Conservation (phyloP, 2,329 filamentous ascomycete genomes). For the Tetracladium maxilliforme region DNA sequence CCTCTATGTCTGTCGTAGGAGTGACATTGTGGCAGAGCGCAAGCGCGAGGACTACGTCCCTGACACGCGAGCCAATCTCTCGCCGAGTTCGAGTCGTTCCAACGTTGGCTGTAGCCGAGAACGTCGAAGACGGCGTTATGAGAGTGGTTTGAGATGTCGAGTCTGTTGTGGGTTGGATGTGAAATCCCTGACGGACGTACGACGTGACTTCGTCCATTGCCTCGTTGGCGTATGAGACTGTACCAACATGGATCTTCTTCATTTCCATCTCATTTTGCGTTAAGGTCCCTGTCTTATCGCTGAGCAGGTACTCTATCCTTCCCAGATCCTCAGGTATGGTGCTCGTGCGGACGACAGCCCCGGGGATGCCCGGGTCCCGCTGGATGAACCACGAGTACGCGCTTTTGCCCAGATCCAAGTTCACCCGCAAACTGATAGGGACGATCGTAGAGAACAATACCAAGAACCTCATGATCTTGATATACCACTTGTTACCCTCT, state of each 20-base stretch:
- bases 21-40: constrained; percentile 97
- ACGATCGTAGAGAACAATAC: constrained; percentile 99
- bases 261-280: constrained; percentile 99
- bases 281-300: constrained; percentile 94
- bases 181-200: constrained; percentile 77
- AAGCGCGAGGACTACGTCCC: constrained; percentile 82
- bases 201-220: constrained; percentile 93
- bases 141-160: constrained; percentile 32
- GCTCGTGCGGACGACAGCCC: constrained; percentile 85
- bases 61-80: constrained; percentile 85
- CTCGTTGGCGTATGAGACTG: constrained; percentile 94
- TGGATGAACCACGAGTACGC: constrained; percentile 96
- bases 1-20: constrained; percentile 71
- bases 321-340: constrained; percentile 96
- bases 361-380: constrained; percentile 75
- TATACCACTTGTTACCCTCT: constrained; percentile 66
- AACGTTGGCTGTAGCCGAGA: constrained; percentile 41
- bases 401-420: constrained; percentile 92
- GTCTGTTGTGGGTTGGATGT: constrained; percentile 30
- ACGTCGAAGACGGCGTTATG: constrained; percentile 63
- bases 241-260: constrained; percentile 97
- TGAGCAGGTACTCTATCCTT: constrained; percentile 88
- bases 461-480: constrained; percentile 95
- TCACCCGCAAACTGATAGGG: constrained; percentile 89
- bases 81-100: constrained; percentile 65